These are phyloP conservation scores for Coniochaeta sp. DNA, from an alignment of 2,329 filamentous ascomycete genomes.

Conservation along the genomic window DNA sequence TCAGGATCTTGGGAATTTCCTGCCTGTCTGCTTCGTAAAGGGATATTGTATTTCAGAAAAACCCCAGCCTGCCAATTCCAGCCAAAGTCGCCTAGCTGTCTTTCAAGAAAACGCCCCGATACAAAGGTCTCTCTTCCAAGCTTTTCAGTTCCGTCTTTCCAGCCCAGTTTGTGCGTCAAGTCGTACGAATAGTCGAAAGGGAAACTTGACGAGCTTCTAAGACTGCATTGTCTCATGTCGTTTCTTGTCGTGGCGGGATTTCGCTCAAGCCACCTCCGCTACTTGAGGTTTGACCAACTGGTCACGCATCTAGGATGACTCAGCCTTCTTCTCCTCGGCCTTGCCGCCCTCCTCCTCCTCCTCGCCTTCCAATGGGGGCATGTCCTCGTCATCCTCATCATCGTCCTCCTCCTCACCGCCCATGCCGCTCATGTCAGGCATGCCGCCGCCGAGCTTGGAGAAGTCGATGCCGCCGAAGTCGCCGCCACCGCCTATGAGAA, in stretches of 20 bases:
- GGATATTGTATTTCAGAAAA: constrained; percentile 3
- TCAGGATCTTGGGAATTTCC: background rate
- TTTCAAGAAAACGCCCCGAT: background rate
- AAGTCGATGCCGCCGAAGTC: constrained; percentile 89
- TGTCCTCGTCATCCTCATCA: constrained; percentile 67
- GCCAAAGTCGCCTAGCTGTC: background rate
- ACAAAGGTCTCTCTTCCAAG: background rate
- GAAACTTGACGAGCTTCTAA: background rate
- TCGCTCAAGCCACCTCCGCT: background rate
- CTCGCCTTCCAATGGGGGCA: constrained; percentile 71
- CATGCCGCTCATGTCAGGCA: constrained; percentile 14
- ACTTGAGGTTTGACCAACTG: background rate
- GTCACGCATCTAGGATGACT: background rate
- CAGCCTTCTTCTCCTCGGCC: constrained; percentile 2
- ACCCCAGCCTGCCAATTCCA: background rate
- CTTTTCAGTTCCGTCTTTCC: constrained; percentile 1
- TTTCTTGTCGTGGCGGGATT: background rate
- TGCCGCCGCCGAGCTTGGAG: constrained; percentile 72
- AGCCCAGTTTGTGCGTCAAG: background rate
- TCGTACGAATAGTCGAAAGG: too few relatives aligned
- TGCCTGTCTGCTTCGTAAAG: background rate
- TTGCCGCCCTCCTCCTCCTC: constrained; percentile 32
- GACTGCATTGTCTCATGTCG: background rate
- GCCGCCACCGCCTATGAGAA: constrained; percentile 25
- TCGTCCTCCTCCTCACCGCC: constrained; percentile 42